A percentile compares a stretch with the other conserved stretches of the same genome.
phyloP scores from a whole-genome alignment of 495 filamentous ascomycete genomes.

The Penicillium canariense region DNA sequence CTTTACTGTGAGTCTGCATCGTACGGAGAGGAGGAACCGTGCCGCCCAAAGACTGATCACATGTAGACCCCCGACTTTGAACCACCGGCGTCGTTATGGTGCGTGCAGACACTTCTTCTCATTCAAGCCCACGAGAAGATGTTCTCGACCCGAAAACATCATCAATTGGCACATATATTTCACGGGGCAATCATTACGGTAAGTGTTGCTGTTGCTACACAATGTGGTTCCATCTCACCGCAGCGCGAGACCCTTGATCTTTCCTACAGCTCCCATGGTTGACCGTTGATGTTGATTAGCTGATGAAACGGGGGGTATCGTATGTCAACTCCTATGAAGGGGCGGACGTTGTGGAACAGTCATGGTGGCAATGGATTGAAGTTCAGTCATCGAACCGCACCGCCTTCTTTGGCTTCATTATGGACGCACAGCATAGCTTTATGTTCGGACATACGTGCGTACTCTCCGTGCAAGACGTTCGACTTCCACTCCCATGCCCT shows the following conservation, averaged over 20 bases:
- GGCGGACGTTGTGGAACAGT: too few species aligned
- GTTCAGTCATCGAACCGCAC: slow-evolving; percentile 17
- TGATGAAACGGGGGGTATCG: neutral
- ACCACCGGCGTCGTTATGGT: slow-evolving; percentile 13
- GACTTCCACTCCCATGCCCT: slow-evolving; percentile 15
- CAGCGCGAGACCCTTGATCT: too few species aligned
- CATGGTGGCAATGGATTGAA: slow-evolving; percentile 18
- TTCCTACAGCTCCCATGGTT: too few species aligned
- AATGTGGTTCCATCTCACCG: too few species aligned
- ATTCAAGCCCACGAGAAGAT: slow-evolving; percentile 20
- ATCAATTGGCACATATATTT: slow-evolving; percentile 20
- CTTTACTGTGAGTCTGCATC: neutral
- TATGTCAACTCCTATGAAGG: too few species aligned
- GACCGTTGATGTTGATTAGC: neutral
- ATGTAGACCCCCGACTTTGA: slow-evolving; percentile 1
- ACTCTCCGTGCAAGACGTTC: slow-evolving; percentile 18
- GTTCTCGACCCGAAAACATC: slow-evolving; percentile 17
- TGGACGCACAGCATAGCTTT: slow-evolving; percentile 23
- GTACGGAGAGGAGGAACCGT: too few species aligned
- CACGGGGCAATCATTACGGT: slow-evolving; percentile 21
- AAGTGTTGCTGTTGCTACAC: too few species aligned
- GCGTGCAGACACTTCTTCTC: slow-evolving; percentile 15
- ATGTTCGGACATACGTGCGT: slow-evolving; percentile 19
- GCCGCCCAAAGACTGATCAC: neutral
- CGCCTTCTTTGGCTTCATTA: slow-evolving; percentile 21